Conservation (phyloP, 2,329 filamentous ascomycete species). For the Diplocarpon mali region DNA sequence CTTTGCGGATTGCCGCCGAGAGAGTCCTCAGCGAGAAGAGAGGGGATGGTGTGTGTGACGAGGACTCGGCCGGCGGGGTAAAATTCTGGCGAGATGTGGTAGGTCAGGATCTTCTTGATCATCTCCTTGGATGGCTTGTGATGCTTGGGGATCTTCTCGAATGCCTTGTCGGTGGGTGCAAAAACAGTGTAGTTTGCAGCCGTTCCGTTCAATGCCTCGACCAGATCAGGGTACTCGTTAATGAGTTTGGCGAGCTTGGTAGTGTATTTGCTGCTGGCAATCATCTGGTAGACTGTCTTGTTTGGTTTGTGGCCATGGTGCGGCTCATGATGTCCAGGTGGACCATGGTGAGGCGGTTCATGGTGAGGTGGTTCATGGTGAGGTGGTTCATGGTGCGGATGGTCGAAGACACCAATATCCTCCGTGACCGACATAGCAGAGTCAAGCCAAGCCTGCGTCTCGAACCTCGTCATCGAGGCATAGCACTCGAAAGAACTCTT, state of each 20-base stretch:
- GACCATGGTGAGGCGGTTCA: slow-evolving; percentile 23
- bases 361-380: slow-evolving; percentile 18
- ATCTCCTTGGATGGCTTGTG: slow-evolving; percentile 54
- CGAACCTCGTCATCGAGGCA: slow-evolving; percentile 25
- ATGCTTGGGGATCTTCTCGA: slow-evolving; percentile 47
- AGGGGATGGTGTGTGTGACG: slow-evolving; percentile 62
- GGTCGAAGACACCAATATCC: slow-evolving; percentile 22
- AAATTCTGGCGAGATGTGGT: slow-evolving; percentile 61
- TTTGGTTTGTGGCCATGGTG: slow-evolving; percentile 35
- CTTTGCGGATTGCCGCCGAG: slow-evolving; percentile 62
- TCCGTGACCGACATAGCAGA: slow-evolving; percentile 28
- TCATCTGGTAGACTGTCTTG: slow-evolving; percentile 69
- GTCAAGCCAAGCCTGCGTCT: slow-evolving; percentile 25
- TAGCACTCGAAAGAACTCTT: slow-evolving; percentile 24
- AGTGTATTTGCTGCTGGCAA: slow-evolving; percentile 65
- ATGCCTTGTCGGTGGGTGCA: slow-evolving; percentile 66
- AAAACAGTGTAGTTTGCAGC: slow-evolving; percentile 69
- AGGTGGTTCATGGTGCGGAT: slow-evolving; percentile 19
- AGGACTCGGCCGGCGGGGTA: slow-evolving; percentile 59
- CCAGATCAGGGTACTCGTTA: slow-evolving; percentile 59
- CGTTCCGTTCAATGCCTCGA: slow-evolving; percentile 64
- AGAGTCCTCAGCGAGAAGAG: slow-evolving; percentile 44
- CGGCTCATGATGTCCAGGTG: neutral
- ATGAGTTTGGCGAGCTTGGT: slow-evolving; percentile 68
- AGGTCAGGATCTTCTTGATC: slow-evolving; percentile 57